Evolutionary conservation across 176 grass and related monocot species (phyloP).

Genomic region (Oryza nivara): DNA sequence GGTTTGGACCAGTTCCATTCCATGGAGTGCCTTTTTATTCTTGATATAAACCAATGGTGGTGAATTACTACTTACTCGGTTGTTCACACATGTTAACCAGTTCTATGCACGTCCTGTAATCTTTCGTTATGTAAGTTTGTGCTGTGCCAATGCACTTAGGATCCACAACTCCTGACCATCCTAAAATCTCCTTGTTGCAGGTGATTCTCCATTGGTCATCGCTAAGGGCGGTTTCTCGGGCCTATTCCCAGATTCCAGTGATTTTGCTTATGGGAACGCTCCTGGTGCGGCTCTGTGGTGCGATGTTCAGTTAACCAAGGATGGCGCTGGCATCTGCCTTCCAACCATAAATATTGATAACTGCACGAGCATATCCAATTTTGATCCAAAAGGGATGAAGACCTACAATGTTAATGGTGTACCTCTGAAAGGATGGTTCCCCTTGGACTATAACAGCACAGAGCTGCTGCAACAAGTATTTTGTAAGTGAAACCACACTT

Average conservation of each 20-base stretch:
- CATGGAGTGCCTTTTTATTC: too few species aligned
- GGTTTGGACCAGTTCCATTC: too few species aligned
- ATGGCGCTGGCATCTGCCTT: conserved; percentile 66
- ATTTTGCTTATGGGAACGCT: background rate
- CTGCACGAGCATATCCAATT: conserved; percentile 42
- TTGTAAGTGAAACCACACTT: too few species aligned
- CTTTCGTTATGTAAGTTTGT: background rate
- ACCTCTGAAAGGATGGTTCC: conserved; percentile 61
- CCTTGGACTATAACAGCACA: conserved; percentile 46
- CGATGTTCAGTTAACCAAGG: conserved; percentile 75
- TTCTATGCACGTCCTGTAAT: too few species aligned
- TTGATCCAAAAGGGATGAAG: conserved; percentile 46
- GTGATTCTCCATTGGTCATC: conserved; percentile 59
- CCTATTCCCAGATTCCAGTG: conserved; percentile 84
- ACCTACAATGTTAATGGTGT: conserved; percentile 69
- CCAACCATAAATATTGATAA: conserved; percentile 62
- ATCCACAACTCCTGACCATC: too few species aligned
- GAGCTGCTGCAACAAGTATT: too few species aligned
- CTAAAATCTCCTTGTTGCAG: conserved; percentile 42
- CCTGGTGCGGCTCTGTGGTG: conserved; percentile 55
- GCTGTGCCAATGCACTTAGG: background rate
- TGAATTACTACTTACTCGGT: too few species aligned
- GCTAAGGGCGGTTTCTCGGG: conserved; percentile 91
- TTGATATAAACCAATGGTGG: too few species aligned
- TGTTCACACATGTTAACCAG: too few species aligned